Percentiles rank a stretch among this genome's conserved stretches.
Evolutionary conservation across 306 rosid species (phyloP).

Genomic region (Corylus heterophylla): DNA sequence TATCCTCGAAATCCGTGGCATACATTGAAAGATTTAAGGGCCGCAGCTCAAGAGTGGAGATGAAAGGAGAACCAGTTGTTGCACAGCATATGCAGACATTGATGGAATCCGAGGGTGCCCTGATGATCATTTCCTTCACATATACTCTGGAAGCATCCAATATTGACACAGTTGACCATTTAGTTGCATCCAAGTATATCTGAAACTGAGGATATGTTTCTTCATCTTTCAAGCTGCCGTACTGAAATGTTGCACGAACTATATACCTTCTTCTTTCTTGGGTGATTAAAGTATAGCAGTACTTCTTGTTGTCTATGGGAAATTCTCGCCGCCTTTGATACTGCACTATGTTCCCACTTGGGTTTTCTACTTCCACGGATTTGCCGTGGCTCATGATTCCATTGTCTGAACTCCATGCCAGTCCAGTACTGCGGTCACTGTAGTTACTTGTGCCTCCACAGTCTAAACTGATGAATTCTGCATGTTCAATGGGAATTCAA

Average conservation of each 20-base stretch:
- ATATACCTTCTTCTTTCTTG: conserved; percentile 77
- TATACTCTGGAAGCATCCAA: conserved; percentile 71
- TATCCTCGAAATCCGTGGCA: conserved; percentile 84
- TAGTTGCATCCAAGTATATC: conserved; percentile 80
- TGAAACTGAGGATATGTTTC: conserved; percentile 92
- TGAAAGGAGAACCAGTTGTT: conserved; percentile 85
- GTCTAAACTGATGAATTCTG: conserved; percentile 87
- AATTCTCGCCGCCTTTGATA: conserved; percentile 69
- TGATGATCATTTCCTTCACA: conserved; percentile 78
- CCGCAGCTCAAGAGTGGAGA: conserved; percentile 86
- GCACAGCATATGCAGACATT: conserved; percentile 93
- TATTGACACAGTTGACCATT: conserved; percentile 85
- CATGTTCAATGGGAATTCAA: conserved; percentile 24
- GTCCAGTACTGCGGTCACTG: conserved; percentile 68
- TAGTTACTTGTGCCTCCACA: conserved; percentile 74
- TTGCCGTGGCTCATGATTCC: conserved; percentile 55
- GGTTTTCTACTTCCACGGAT: conserved; percentile 47
- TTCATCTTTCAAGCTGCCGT: conserved; percentile 69
- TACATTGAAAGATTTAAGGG: conserved; percentile 93
- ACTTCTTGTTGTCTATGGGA: conserved; percentile 68
- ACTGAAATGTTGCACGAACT: conserved; percentile 81
- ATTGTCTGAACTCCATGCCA: conserved; percentile 76
- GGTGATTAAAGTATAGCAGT: conserved; percentile 70
- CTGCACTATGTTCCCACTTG: conserved; percentile 56
- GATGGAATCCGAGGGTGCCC: conserved; percentile 73